phyloP scores from a whole-genome alignment of 352 stramenopile species.

The Phytophthora megakarya region DNA sequence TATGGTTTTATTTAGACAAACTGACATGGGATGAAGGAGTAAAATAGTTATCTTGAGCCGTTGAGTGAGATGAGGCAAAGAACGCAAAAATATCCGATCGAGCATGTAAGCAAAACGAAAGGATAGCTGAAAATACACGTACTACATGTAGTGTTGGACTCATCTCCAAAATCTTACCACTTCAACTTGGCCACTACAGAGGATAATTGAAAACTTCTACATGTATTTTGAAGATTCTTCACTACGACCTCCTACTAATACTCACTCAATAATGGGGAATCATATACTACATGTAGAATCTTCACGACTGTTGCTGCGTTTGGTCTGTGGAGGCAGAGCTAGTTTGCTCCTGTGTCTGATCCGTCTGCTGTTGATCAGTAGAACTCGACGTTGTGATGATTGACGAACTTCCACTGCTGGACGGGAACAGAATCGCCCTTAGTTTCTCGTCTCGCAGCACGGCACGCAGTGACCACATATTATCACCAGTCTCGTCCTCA shows the following conservation, averaged over 20 bases:
- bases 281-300: background rate
- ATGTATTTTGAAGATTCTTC: too few species aligned
- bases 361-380: constrained; percentile 15
- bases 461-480: constrained; percentile 69
- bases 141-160: too few species aligned
- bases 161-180: too few species aligned
- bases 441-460: constrained; percentile 56
- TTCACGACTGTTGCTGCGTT: constrained; percentile 25
- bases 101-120: background rate
- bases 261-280: too few species aligned
- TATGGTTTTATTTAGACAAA: constrained; percentile 28
- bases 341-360: too few species aligned
- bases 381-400: constrained; percentile 3
- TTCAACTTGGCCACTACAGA: too few species aligned
- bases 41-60: constrained; percentile 1
- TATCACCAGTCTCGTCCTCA: constrained; percentile 57
- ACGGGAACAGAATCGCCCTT: constrained; percentile 35
- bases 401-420: constrained; percentile 20
- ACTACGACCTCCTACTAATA: too few species aligned
- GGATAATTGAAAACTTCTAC: too few species aligned
- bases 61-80: background rate
- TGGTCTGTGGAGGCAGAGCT: constrained; percentile 15
- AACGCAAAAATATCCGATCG: background rate
- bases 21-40: constrained; percentile 14
- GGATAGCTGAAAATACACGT: background rate